Percentiles rank a stretch among this genome's conserved stretches.
phyloP scores from a whole-genome alignment of 2,329 filamentous ascomycete genomes.

The Aspergillus spinulosporus region DNA sequence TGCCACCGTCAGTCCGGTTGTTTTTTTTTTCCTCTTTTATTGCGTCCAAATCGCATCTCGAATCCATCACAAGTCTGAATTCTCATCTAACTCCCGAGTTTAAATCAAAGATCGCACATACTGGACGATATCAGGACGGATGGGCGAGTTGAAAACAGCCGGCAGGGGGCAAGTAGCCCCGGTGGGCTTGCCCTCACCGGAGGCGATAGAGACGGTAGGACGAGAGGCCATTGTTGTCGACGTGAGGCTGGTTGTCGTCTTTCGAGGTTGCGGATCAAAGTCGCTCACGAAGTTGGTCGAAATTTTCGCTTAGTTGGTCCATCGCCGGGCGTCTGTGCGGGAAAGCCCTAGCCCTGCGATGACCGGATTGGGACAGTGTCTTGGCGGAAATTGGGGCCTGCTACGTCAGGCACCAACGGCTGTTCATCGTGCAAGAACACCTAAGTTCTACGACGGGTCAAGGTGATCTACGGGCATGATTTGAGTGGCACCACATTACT shows the following conservation, averaged over 20 bases:
- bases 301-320: constrained; percentile 46
- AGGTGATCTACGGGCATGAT: too few relatives aligned
- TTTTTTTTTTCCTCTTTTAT: constrained; percentile 13
- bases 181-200: constrained; percentile 90
- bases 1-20: constrained; percentile 37
- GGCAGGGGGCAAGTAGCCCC: constrained; percentile 89
- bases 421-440: neutral
- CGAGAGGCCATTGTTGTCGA: constrained; percentile 79
- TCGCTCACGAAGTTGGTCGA: constrained; percentile 35
- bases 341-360: constrained; percentile 41
- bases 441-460: too few relatives aligned
- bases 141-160: constrained; percentile 94
- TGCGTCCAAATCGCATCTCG: neutral
- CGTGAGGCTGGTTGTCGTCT: constrained; percentile 40
- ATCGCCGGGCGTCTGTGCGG: constrained; percentile 23
- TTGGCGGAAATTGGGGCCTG: neutral
- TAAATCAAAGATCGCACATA: constrained; percentile 51
- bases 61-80: neutral
- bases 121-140: constrained; percentile 99
- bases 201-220: constrained; percentile 96
- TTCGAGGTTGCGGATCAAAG: constrained; percentile 41
- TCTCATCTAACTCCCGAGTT: constrained; percentile 14
- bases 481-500: too few relatives aligned
- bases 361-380: constrained; percentile 16
- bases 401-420: constrained; percentile 13